Evolutionary conservation across 1,284 basidiomycete species (phyloP).

Genomic region (Stereum hirsutum): DNA sequence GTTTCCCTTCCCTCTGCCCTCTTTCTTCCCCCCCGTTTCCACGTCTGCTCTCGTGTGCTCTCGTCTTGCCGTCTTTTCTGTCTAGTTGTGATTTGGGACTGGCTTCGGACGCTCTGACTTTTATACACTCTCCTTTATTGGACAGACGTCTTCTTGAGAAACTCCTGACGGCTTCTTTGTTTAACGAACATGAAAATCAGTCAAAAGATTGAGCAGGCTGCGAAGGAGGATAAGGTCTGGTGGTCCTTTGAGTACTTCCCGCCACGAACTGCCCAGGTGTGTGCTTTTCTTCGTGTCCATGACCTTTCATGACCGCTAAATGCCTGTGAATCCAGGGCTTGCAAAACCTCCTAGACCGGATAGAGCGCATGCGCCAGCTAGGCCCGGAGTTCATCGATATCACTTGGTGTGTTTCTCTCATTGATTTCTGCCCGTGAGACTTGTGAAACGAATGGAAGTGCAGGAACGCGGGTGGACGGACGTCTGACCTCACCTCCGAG

Average conservation of each 20-base stretch:
- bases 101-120: too few species aligned
- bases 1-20: not conserved
- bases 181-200: slow-evolving; percentile 73
- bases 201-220: slow-evolving; percentile 79
- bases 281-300: slow-evolving; percentile 8
- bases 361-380: slow-evolving; percentile 93
- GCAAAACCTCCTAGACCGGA: slow-evolving; percentile 92
- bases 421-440: slow-evolving; percentile 2
- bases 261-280: slow-evolving; percentile 87
- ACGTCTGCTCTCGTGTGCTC: too few species aligned
- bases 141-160: too few species aligned
- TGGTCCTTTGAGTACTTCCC: slow-evolving; percentile 99
- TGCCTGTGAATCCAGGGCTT: slow-evolving; percentile 56
- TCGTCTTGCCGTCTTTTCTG: too few species aligned
- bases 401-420: slow-evolving; percentile 62
- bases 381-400: slow-evolving; percentile 99
- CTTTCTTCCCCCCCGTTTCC: too few species aligned
- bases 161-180: too few species aligned
- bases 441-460: slow-evolving; percentile 2
- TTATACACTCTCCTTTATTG: too few species aligned
- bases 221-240: slow-evolving; percentile 78
- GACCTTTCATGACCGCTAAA: slow-evolving; percentile 1
- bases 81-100: too few species aligned
- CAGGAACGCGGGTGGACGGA: slow-evolving; percentile 94
- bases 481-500: slow-evolving; percentile 87